phyloP scores from a whole-genome alignment of 257 asterid species.

The Hygrophila difformis region DNA sequence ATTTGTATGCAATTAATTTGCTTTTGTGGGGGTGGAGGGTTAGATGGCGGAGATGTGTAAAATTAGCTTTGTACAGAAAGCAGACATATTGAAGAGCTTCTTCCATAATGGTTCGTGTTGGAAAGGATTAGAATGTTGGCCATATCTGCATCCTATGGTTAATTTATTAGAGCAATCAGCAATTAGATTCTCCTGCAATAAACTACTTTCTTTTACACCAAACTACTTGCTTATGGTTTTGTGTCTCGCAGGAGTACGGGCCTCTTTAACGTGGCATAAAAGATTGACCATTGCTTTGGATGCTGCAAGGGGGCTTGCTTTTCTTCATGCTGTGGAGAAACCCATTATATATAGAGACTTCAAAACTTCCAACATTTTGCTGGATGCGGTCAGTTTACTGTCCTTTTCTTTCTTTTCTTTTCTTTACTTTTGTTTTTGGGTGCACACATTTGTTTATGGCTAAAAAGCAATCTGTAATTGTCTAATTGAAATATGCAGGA shows the following conservation, averaged over 20 bases:
- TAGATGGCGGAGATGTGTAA: background rate
- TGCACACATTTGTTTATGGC: background rate
- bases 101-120: too few species aligned
- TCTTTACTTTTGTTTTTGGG: background rate
- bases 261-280: slow-evolving; percentile 61
- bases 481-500: slow-evolving; percentile 45
- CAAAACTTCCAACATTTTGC: slow-evolving; percentile 79
- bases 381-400: slow-evolving; percentile 62
- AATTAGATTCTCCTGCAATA: background rate
- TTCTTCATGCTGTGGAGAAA: slow-evolving; percentile 85
- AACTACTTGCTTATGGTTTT: background rate
- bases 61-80: background rate
- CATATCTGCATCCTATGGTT: too few species aligned
- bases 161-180: too few species aligned
- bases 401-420: too few species aligned
- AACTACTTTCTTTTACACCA: background rate
- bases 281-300: slow-evolving; percentile 87
- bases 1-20: background rate
- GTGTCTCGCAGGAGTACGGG: slow-evolving; percentile 53
- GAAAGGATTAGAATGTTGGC: too few species aligned
- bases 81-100: too few species aligned
- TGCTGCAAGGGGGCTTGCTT: slow-evolving; percentile 95
- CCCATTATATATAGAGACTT: slow-evolving; percentile 92
- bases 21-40: too few species aligned
- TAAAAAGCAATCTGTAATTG: too few species aligned